Evolutionary conservation across 2,329 filamentous ascomycete species (phyloP).

Genomic region (Fusarium pseudograminearum): DNA sequence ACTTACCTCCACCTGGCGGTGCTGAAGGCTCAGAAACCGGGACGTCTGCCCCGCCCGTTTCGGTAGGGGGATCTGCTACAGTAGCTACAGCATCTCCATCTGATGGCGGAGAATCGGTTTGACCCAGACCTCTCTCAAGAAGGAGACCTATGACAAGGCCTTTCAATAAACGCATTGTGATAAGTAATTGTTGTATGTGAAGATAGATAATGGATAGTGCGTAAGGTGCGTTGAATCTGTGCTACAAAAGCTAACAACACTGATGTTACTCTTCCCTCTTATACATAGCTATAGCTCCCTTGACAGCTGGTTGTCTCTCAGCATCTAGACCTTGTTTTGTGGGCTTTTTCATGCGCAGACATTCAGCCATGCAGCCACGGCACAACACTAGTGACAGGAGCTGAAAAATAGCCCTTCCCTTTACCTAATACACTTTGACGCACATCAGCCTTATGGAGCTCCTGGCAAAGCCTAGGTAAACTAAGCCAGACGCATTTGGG

Average conservation of each 20-base stretch:
- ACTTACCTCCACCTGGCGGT: neutral
- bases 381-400: constrained; percentile 3
- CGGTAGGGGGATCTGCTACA: neutral
- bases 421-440: neutral
- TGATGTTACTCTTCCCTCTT: neutral
- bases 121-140: neutral
- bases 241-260: neutral
- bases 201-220: too few species aligned
- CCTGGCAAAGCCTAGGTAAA: neutral
- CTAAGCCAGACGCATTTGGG: neutral
- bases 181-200: neutral
- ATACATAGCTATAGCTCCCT: neutral
- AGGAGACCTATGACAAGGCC: constrained; percentile 3
- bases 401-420: constrained; percentile 10
- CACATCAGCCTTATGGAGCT: constrained; percentile 18
- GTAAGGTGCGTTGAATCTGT: neutral
- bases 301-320: neutral
- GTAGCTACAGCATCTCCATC: neutral
- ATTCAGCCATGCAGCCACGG: neutral
- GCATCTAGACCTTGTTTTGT: neutral
- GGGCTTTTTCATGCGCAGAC: neutral
- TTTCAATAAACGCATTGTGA: constrained; percentile 9
- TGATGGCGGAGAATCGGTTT: neutral
- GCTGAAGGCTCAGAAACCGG: neutral
- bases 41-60: neutral